Evolutionary conservation across 139 green algal genomes (phyloP), one percentile per base, ranked within the genome.

Genomic region (Diplosphaera chodatii): DNA sequence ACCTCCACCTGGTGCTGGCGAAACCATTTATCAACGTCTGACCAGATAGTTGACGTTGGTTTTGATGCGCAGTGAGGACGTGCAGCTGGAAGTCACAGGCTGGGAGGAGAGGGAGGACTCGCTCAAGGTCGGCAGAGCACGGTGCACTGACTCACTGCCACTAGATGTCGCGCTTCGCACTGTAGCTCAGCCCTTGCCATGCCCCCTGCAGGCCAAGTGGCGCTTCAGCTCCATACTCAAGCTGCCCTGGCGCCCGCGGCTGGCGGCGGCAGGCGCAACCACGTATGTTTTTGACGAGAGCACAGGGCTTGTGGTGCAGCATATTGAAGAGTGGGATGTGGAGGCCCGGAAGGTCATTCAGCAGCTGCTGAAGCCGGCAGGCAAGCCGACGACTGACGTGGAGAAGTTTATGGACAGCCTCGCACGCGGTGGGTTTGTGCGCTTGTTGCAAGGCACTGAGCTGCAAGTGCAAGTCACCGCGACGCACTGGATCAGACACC

Each of bases 321-420:
- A 94, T 69, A 82, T 89, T 62, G 89, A 94, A 74, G 29, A 37
- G 15, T 94, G 89, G 89, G 85, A 94, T 30, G 76, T 88, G 25
- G 84, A 93, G 40, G 86, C 88, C 0, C 40, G 4, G 1, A 71
- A 74, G 71, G n/a, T n/a, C n/a, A 32, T 94, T 40, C 65, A 75
- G 34, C 63, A 79, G 41, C 74, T 94, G 64, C 67, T 94, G 55
- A 76, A 71, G 55, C 86, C 87, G 1, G 41, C 80, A 13, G 59
- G 66, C 3, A 59, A 59, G 48, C 48, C 48, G 16, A 25, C 8
- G 16, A 59, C 48, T 5, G 48, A 59, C 18, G 16, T 25, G 8
- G 48, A 59, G 48, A 10, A 18, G 10, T 59, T 59, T 18, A 59
- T 59, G 48, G 48, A 59, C 48, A 59, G 48, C 48, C 48, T 59